Evolutionary conservation across 495 filamentous ascomycete species (phyloP), one percentile per base, ranked within the genome.

Genomic region (Arthonia radiata): DNA sequence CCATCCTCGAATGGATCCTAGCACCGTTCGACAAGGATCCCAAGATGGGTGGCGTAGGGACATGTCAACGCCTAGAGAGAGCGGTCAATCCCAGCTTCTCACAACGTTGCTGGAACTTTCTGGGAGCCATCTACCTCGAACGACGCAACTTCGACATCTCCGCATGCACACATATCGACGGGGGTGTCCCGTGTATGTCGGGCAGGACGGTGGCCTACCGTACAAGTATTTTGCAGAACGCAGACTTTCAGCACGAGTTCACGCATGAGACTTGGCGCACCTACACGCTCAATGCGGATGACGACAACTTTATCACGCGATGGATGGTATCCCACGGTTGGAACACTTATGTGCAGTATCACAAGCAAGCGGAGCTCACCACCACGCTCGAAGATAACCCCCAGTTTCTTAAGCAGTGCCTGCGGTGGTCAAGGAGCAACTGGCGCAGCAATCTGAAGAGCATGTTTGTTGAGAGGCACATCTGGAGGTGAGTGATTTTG

Each of bases 131-230:
- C 17, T 90, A 90, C 41, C 67, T 90, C 25, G 71, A 81, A 40
- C 57, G 79, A 21, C 59, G 79, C 24, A 86, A 83, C 42, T 90
- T 83, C 41, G 79, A 90, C 46, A 82, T 78, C 43, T 77, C 74
- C 24, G 75, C 79, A 6, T 82, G 77, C 17, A 76, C 78, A 33
- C 67, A 73, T 43, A 59, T 86, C 24, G 79, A 90, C 43, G 79
- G 79, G 24, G 78, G 78, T 12, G 64, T 81, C 13, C 79, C 78
- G 15, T 86, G 78, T 49, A 69, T 90, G 53, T 90, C 79, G 17
- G 79, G 79, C 24, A 60, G 79, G 17, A 83, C 76, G 8, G 76
- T 78, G 15, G 77, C 76, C 8, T 83, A 86, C 49, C 68, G 71
- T 15, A 72, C 72, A 4, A 56, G 66, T 30, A 83, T 90, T 27